Base-by-base conservation (phyloP, 805 yeast species). In the Teunomyces kruisii region DNA sequence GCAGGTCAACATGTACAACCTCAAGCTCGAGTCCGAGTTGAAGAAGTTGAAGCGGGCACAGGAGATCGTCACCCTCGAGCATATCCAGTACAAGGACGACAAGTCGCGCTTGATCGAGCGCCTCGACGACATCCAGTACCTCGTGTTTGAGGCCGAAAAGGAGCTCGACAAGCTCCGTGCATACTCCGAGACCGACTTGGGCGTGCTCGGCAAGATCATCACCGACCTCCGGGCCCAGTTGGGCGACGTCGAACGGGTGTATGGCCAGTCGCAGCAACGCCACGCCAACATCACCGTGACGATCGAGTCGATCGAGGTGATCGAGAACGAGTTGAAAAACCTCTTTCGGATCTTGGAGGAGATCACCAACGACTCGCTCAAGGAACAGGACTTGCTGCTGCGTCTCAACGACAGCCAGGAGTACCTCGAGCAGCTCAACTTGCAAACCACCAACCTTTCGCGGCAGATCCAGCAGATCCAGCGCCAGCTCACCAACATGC, bases 141-240 rank as follows among this genome's bases (percentile, higher is more conserved):
- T 81, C 35, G 67, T 81, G 13, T 64, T 78, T 10, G 88, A 84
- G 45, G 60, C 80, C 2, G 78, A 75, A 43, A 77, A 79, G 40
- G 84, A 81, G 42, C 62, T 81, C 16, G 88, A 82, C 29, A 79
- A 78, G 49, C 66, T 87, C 43, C 74, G 77, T 46, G 76, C 76
- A 27, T 85, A 84, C 54, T 71, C 83, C 3, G 74, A 78, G 32
- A 83, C 83, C 33, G 80, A 86, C 26, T 81, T 86, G 9, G 78
- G 74, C 32, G 74, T 76, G 30, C 65, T 86, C 17, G 67, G 68
- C 26, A 73, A 72, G 48, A 72, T 79, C 16, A 82, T 84, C 16
- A 65, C 70, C 4, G 84, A 81, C 44, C 66, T 86, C 61, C 68
- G 71, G 39, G 59, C 56, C 15, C 70, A 79, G 6, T 67, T 82